Conservation (phyloP, 495 filamentous ascomycete species). For the Penicillium soppii region DNA sequence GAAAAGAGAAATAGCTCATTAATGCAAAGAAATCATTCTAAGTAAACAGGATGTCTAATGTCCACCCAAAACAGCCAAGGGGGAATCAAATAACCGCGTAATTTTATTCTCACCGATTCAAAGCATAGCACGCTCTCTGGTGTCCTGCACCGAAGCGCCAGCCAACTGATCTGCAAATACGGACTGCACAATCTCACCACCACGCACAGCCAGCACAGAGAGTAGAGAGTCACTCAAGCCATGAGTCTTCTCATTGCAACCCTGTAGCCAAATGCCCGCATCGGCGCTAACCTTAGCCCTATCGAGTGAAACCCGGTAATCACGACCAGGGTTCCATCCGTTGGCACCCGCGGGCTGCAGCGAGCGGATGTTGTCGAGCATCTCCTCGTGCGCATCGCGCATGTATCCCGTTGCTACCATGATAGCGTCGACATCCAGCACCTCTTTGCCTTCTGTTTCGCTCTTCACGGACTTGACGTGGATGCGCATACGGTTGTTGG, state of each 20-base stretch:
- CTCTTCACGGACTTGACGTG: conserved; percentile 32
- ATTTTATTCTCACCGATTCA: conserved; percentile 12
- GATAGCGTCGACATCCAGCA: conserved; percentile 72
- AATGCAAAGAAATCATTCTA: conserved; percentile 3
- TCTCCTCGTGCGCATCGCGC: conserved; percentile 73
- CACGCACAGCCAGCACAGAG: conserved; percentile 71
- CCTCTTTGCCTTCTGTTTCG: conserved; percentile 46
- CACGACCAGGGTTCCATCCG: conserved; percentile 45
- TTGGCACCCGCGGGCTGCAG: conserved; percentile 57
- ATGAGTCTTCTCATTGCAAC: conserved; percentile 89
- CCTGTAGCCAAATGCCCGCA: conserved; percentile 87
- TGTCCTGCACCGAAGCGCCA: conserved; percentile 38
- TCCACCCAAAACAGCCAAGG: conserved; percentile 3
- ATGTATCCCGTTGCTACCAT: conserved; percentile 88
- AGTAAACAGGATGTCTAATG: conserved; percentile 6
- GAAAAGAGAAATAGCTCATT: conserved; percentile 1
- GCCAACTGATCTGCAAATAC: conserved; percentile 61
- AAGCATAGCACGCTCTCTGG: conserved; percentile 42
- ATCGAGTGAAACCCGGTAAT: conserved; percentile 74
- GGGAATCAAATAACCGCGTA: conserved; percentile 3
- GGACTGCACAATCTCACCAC: conserved; percentile 73
- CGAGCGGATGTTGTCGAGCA: conserved; percentile 62
- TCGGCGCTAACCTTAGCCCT: conserved; percentile 58
- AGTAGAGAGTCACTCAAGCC: conserved; percentile 81
- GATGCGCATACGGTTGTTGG: conserved; percentile 41